Evolutionary conservation across 2,329 filamentous ascomycete genomes (phyloP).

Genomic region (Xylariales sp.): DNA sequence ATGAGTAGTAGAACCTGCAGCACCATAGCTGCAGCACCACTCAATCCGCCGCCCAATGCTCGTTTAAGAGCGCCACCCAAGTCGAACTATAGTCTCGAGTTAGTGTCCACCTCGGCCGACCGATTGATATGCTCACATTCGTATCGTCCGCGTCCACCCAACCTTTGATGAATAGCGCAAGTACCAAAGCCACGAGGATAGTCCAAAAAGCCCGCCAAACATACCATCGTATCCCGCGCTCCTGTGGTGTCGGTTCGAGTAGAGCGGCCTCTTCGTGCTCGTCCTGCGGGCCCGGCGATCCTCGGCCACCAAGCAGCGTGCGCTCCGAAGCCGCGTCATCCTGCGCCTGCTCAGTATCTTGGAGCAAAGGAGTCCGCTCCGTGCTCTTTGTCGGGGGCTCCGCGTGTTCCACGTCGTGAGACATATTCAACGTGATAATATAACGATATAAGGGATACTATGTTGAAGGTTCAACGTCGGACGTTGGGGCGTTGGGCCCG

Average conservation of each 20-base stretch:
- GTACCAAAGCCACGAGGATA: constrained; percentile 25
- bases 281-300: background rate
- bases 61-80: constrained; percentile 37
- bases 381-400: background rate
- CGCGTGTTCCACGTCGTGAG: constrained; percentile 1
- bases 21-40: constrained; percentile 44
- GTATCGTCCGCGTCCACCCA: constrained; percentile 40
- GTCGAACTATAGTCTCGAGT: constrained; percentile 33
- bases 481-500: background rate
- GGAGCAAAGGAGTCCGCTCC: constrained; percentile 9
- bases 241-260: constrained; percentile 14
- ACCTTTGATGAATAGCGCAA: constrained; percentile 37
- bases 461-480: background rate
- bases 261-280: constrained; percentile 17
- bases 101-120: background rate
- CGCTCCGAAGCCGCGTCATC: background rate
- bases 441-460: background rate
- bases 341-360: background rate
- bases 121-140: constrained; percentile 24
- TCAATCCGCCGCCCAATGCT: constrained; percentile 41
- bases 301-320: background rate
- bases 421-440: background rate
- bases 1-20: constrained; percentile 43
- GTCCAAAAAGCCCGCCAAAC: constrained; percentile 33
- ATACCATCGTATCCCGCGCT: constrained; percentile 22